Percentiles rank a stretch among this genome's conserved stretches.
phyloP scores from a whole-genome alignment of 306 rosid genomes.

The Quercus glauca region DNA sequence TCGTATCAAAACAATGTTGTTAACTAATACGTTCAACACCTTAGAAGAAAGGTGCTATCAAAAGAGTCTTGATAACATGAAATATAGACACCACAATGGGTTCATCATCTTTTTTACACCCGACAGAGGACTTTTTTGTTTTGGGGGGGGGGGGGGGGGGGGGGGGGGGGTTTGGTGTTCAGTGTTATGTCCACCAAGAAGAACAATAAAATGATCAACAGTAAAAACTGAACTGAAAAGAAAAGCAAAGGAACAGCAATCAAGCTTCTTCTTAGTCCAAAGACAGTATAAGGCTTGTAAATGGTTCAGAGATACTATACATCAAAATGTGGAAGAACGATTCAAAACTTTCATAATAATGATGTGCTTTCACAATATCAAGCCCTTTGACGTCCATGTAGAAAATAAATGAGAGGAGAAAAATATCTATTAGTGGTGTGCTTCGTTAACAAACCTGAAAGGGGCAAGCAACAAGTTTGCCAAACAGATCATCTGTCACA shows the following conservation, averaged over 20 bases:
- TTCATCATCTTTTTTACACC: neutral
- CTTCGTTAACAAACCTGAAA: conserved; percentile 45
- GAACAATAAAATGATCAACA: neutral
- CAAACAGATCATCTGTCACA: conserved; percentile 54
- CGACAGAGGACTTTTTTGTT: too few species aligned
- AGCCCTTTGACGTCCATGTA: neutral
- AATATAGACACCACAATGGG: neutral
- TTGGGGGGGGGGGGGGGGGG: neutral
- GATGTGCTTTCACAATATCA: conserved; percentile 3
- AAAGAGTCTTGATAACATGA: neutral
- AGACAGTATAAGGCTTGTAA: neutral
- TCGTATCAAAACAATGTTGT: neutral
- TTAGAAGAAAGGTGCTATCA: neutral
- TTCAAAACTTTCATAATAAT: neutral
- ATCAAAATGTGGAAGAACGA: neutral
- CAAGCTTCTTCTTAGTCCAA: neutral
- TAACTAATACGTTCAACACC: neutral
- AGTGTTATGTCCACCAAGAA: neutral
- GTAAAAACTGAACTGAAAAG: neutral
- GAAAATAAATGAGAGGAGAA: neutral
- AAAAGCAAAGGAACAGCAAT: neutral
- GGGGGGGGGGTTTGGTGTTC: too few species aligned
- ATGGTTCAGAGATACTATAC: neutral
- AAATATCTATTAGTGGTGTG: neutral
- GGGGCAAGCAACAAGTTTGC: conserved; percentile 60